Conservation (phyloP, 176 grass and related monocot species). For the Bolboschoenus planiculmis region DNA sequence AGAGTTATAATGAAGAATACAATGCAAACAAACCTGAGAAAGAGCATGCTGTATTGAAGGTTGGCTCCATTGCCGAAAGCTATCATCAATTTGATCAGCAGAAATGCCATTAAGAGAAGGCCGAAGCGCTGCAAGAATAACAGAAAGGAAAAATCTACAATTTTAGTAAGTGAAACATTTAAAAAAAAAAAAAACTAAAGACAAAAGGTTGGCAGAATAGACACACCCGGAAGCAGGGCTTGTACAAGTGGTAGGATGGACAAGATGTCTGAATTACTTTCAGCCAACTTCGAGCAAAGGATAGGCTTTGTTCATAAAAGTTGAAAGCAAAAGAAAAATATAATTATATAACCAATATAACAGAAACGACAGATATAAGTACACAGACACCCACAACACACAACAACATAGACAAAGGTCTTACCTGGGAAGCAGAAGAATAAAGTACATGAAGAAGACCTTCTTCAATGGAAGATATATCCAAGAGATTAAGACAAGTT, state of each 20-base stretch:
- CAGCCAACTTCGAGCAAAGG: conserved; percentile 66
- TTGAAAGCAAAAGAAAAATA: conserved; percentile 2
- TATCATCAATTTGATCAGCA: conserved; percentile 69
- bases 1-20: neutral
- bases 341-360: conserved; percentile 11
- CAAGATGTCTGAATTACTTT: conserved; percentile 66
- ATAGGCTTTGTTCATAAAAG: conserved; percentile 54
- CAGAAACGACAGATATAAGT: neutral
- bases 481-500: conserved; percentile 78
- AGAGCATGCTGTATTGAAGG: conserved; percentile 67
- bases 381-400: neutral
- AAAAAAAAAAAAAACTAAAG: conserved; percentile 11
- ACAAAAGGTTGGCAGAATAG: neutral
- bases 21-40: conserved; percentile 60
- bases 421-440: conserved; percentile 79
- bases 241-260: conserved; percentile 85
- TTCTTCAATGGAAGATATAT: conserved; percentile 82
- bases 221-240: conserved; percentile 87
- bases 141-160: conserved; percentile 14
- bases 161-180: conserved; percentile 21
- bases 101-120: conserved; percentile 49
- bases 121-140: conserved; percentile 61
- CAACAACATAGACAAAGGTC: conserved; percentile 15
- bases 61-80: conserved; percentile 78
- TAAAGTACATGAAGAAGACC: conserved; percentile 90